Base-by-base conservation (phyloP, 306 rosid species). In the Abrus pulchellus region DNA sequence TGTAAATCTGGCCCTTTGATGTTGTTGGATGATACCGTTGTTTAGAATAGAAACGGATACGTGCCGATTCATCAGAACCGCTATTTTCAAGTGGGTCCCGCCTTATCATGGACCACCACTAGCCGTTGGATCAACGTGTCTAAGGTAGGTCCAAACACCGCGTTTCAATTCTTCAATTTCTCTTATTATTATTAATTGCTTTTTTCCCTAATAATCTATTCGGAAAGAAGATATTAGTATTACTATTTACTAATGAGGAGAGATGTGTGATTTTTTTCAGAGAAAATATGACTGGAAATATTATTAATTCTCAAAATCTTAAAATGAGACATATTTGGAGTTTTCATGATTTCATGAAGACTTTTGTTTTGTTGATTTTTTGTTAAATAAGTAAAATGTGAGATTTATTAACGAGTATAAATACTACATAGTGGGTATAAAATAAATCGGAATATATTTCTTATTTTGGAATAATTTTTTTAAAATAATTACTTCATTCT, bases 101-200 rank as follows among this genome's bases (percentile, higher is more conserved):
- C 2, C 0, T 0, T 7, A 0, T 5, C 82, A 68, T 80, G 85
- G 87, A 87, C 71, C 87, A 82, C 62, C 48, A 30, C 33, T 91
- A 90, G 86, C 97, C 93, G 93, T 91, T 93, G 66, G 94, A 89
- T 86, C 43, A 82, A 63, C 7, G 75, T 0, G 7, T 6, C 48
- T 5, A 9, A 40, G 27, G 6, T 13, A 7, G 47, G 47, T 9
- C n/a, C 27, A 61, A 38, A 56, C 82, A 77, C 67, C 55, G 74
- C 32, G 44, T 66, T 53, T 54, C 29, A 50, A 48, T 14, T 33
- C n/a, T 65, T 14, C 10, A 8, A 0, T 33, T 13, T 47, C 52
- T 47, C 12, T 47, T 6, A 1, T 11, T 33, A 10, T 60, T 9
- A 1, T 59, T 30, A 20, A 20, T 20, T 20, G 20, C 20, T 20